A percentile compares a stretch with the other conserved stretches of the same genome.
phyloP scores from a whole-genome alignment of 257 asterid species.

The Ajuga chamaepitys region DNA sequence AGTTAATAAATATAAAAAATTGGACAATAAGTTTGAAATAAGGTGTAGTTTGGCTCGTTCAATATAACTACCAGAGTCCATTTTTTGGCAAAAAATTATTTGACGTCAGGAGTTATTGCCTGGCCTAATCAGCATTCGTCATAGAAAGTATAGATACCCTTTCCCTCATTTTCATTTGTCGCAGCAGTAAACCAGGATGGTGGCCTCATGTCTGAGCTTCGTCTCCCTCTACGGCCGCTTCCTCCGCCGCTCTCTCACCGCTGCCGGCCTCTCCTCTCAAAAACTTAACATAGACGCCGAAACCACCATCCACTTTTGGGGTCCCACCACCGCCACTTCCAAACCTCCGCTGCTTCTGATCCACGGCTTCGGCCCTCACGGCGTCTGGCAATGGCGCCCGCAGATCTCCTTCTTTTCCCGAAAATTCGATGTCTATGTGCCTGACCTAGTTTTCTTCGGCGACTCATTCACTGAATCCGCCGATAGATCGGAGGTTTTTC shows the following conservation, averaged over 20 bases:
- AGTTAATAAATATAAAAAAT: too few species aligned
- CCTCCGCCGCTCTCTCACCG: constrained; percentile 50
- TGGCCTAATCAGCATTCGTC: background rate
- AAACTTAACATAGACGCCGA: constrained; percentile 34
- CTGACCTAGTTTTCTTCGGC: constrained; percentile 74
- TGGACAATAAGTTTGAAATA: too few species aligned
- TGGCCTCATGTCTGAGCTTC: constrained; percentile 53
- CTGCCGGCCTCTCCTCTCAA: constrained; percentile 68
- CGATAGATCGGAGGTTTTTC: constrained; percentile 66
- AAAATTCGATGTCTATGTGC: constrained; percentile 54
- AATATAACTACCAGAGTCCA: too few species aligned
- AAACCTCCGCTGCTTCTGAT: constrained; percentile 58
- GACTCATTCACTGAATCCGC: constrained; percentile 40
- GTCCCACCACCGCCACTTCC: constrained; percentile 34
- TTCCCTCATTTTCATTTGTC: background rate
- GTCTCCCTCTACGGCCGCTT: constrained; percentile 51
- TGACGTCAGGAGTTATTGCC: background rate
- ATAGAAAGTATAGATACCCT: background rate
- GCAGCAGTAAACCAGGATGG: constrained; percentile 8
- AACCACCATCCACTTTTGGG: constrained; percentile 68
- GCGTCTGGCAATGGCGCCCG: constrained; percentile 80
- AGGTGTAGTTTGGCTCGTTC: too few species aligned
- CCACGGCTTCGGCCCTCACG: constrained; percentile 83
- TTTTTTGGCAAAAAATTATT: too few species aligned
- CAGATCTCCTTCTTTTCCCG: constrained; percentile 43